These are phyloP conservation scores for Volvox reticuliferus DNA, from an alignment of 139 green algal genomes.

Conservation along the genomic window DNA sequence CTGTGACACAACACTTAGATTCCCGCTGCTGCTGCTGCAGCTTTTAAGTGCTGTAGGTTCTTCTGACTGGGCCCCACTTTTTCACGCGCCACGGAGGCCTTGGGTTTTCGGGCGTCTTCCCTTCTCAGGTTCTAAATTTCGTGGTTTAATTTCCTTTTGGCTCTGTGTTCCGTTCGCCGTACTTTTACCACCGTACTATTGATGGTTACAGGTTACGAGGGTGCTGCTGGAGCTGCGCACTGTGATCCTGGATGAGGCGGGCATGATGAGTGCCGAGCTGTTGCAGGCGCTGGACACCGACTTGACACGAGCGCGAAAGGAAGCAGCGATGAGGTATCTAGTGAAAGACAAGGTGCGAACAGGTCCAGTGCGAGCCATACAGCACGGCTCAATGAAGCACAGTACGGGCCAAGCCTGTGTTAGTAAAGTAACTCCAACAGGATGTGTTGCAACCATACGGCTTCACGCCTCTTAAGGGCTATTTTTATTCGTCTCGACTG, in stretches of 20 bases:
- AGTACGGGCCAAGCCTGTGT: too few relatives aligned
- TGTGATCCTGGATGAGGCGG: conserved; percentile 74
- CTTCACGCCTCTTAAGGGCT: neutral
- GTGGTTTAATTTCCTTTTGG: too few relatives aligned
- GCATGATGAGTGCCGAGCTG: conserved; percentile 70
- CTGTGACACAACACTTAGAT: too few relatives aligned
- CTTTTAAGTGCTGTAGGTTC: too few relatives aligned
- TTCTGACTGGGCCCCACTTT: too few relatives aligned
- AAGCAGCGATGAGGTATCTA: neutral
- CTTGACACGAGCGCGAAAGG: neutral
- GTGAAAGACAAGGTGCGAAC: neutral
- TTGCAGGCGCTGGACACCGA: conserved; percentile 61
- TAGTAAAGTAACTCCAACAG: neutral
- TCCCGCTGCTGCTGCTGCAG: too few relatives aligned
- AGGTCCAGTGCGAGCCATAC: neutral
- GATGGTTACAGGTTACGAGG: neutral
- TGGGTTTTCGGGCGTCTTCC: too few relatives aligned
- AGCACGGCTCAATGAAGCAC: neutral
- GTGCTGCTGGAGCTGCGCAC: neutral
- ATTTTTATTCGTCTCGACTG: neutral
- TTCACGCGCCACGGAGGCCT: too few relatives aligned
- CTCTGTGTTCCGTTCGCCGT: too few relatives aligned
- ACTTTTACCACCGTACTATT: too few relatives aligned
- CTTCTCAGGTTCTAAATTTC: too few relatives aligned
- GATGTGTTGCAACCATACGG: neutral